Base-by-base conservation (phyloP, 805 yeast species). In the Clavispora carvajalis region DNA sequence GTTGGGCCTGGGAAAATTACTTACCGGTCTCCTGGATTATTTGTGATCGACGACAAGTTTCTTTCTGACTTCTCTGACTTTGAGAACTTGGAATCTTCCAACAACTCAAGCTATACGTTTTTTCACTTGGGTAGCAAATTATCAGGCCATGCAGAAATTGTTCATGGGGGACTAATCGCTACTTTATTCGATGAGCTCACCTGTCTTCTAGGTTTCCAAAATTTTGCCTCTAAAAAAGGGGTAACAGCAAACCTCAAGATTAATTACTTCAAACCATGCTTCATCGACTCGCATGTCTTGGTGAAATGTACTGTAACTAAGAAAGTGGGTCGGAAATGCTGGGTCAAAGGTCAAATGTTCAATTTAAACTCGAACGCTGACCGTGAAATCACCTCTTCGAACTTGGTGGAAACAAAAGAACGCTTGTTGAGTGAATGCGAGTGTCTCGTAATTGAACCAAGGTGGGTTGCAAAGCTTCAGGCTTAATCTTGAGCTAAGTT, bases 141-240 rank as follows among this genome's bases (percentile, higher is more conserved):
- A 15, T 57, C 69, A 2, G 74, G 74, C 10, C 73, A 69, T 47
- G 51, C 59, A 4, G 62, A 60, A 4, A 66, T 68, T 11, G 62
- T 68, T n/a, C 73, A 68, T 45, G 74, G 73, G 1, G 73, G 74
- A 2, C 52, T 68, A 33, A 48, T 68, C 19, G 73, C 74, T 24
- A 69, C 73, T 1, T 50, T 67, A 22, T 52, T 69, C 41, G 73
- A 69, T 47, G 73, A 69, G 44, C 51, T 67, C 34, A 65, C 73
- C 3, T 69, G 74, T 40, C 47, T 72, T 11, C 51, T 69, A 22
- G 74, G 72, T 10, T 68, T 69, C 44, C 65, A 65, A 42, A 69
- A 67, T 47, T 59, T 62, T 40, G 54, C 59, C 26, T 62, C 70
- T 19, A 60, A 59, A 38, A 60, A 58, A 43, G 74, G 71, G 1